Percentiles rank a stretch among this genome's conserved stretches.
Conservation (phyloP, 495 filamentous ascomycete species). For the Hypoxylon lenormandii region DNA sequence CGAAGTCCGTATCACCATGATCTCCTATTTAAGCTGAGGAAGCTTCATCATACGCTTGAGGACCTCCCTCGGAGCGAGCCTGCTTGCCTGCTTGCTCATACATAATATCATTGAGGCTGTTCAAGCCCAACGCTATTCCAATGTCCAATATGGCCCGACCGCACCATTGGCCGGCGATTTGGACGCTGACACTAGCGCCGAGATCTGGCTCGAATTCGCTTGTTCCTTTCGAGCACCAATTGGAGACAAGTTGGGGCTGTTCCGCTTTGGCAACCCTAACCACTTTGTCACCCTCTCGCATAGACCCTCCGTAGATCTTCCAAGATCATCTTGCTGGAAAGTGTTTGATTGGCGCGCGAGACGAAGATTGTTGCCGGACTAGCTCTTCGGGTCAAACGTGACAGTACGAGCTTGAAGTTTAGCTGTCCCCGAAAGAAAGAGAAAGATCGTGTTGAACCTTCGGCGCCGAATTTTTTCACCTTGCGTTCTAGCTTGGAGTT, state of each 20-base stretch:
- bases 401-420: not conserved
- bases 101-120: not conserved
- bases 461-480: conserved; percentile 11
- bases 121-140: conserved; percentile 9
- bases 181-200: not conserved
- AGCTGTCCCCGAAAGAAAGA: conserved; percentile 2
- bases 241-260: not conserved
- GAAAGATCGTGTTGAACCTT: not conserved
- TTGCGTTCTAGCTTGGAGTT: conserved; percentile 21
- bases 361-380: not conserved
- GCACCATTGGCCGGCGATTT: not conserved
- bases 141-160: not conserved
- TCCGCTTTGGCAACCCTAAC: conserved; percentile 6
- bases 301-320: conserved; percentile 14
- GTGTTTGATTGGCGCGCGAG: conserved; percentile 3
- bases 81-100: not conserved
- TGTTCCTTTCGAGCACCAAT: conserved; percentile 2
- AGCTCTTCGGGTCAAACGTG: not conserved
- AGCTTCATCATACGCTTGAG: not conserved
- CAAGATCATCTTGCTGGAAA: not conserved
- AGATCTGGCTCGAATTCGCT: not conserved
- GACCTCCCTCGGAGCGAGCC: not conserved
- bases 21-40: conserved; percentile 3
- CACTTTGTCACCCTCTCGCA: conserved; percentile 17
- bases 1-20: conserved; percentile 3